Conservation (phyloP, 2,329 filamentous ascomycete genomes). For the Fusarium sp. region DNA sequence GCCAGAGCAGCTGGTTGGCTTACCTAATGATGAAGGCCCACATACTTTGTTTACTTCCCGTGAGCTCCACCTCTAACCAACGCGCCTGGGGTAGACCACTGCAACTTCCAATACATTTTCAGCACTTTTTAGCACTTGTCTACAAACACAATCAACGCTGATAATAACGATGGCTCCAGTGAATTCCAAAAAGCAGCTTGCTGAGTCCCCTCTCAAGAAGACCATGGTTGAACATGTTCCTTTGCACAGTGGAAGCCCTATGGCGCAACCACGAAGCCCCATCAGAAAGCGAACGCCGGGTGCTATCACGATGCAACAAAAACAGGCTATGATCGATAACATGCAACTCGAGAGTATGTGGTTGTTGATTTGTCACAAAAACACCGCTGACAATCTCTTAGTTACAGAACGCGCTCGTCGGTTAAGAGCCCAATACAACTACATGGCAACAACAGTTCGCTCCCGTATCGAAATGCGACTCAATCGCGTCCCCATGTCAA, state of each 20-base stretch:
- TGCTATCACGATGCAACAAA: slow-evolving; percentile 75
- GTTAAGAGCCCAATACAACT: slow-evolving; percentile 85
- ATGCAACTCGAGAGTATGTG: slow-evolving; percentile 83
- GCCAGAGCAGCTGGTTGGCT: slow-evolving; percentile 35
- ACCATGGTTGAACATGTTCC: slow-evolving; percentile 38
- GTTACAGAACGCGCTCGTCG: slow-evolving; percentile 89
- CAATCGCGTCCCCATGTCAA: slow-evolving; percentile 84
- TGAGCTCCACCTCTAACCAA: slow-evolving; percentile 34
- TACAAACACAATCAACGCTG: slow-evolving; percentile 22
- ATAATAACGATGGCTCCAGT: slow-evolving; percentile 56
- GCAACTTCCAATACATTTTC: slow-evolving; percentile 23
- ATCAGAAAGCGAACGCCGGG: slow-evolving; percentile 66
- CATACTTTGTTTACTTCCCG: slow-evolving; percentile 44
- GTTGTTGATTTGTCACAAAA: slow-evolving; percentile 6
- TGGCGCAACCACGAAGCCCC: slow-evolving; percentile 63
- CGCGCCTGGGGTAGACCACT: slow-evolving; percentile 35
- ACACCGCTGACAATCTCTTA: slow-evolving; percentile 50
- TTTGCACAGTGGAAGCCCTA: slow-evolving; percentile 44
- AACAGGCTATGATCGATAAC: slow-evolving; percentile 89
- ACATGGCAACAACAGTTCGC: slow-evolving; percentile 85
- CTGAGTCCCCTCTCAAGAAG: slow-evolving; percentile 26
- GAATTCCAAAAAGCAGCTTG: slow-evolving; percentile 49
- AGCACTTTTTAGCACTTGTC: slow-evolving; percentile 9
- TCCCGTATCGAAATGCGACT: slow-evolving; percentile 91
- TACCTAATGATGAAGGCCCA: slow-evolving; percentile 38